Evolutionary conservation across 2,329 filamentous ascomycete species (phyloP), one percentile per base, ranked within the genome.

Genomic region (Dactylellina sp.): DNA sequence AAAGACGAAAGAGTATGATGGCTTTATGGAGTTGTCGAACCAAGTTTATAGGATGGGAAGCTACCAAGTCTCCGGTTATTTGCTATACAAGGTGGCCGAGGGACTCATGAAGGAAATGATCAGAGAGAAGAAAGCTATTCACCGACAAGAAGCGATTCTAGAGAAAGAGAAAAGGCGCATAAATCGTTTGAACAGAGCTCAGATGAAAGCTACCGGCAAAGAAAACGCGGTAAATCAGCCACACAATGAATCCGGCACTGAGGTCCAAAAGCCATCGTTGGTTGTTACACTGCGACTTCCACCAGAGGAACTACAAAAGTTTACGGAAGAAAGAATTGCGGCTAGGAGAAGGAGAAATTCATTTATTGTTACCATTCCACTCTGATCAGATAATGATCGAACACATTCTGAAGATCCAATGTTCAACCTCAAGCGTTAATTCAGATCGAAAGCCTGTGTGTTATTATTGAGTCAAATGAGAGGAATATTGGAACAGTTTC

Each of bases 81-180:
- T 72, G 11, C 60, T 72, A 1, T 72, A 72, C 24, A 65, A 72
- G 12, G 5, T 61, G 25, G 44, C 42, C 2, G 68, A 72, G 16
- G 60, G 60, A 1, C 7, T 72, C 7, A 65, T 72, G 44, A 37
- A 47, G 16, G 53, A 71, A 16, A 37, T 71, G 6, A 61, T 56
- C 7, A 39, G 60, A 6, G 42, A 72, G n/a, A 56, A 32, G 25
- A 32, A 12, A 2, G 42, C 37, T 16, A 32, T 25, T 7, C 7
- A 20, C 35, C 12, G n/a, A 1, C 14, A 52, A 11, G 24, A 44
- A 40, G 7, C 52, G 2, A 22, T 12, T 5, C 18, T 5, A 11
- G 20, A 53, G 24, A 53, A 24, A 24, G 47, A 25, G 28, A 16
- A 5, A 55, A 20, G 12, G 18, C 40, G 35, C 16, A 40, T 28